Base-by-base conservation (phyloP, 2,329 filamentous ascomycete genomes). In the Calonectria multiphialidica region DNA sequence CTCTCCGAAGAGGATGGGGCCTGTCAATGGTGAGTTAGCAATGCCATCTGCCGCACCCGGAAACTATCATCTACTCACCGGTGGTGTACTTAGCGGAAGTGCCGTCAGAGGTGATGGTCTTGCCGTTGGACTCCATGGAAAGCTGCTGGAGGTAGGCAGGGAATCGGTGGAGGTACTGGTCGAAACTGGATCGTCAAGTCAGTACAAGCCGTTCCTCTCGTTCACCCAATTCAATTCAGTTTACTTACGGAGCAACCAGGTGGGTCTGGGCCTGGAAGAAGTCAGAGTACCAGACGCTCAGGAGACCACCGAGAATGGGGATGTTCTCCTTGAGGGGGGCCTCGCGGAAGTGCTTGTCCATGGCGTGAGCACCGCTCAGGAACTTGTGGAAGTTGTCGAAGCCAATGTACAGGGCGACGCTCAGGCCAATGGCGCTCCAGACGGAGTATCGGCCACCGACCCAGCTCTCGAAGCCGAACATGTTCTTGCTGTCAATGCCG, bases 401-500 rank as follows among this genome's bases (percentile, higher is more conserved):
- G 83, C 97, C 97, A 83, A 99, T 94, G 89, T 98, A 98, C 77
- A 99, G 90, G 79, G 93, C 93, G 70, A 99, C 96, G 75, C 95
- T 98, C 74, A 99, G 89, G 79, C 97, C 97, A 82, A 99, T 99
- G 84, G 97, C 97, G 79, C 95, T 98, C 97, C 97, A 99, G 78
- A 99, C 97, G 72, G 95, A 98, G 91, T 99, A 99, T 72, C 97
- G 94, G 70, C 97, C 97, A 84, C 97, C 97, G 65, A 98, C 96
- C 97, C 97, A 99, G 86, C 94, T 97, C 86, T 96, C 96, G 84
- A 99, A 99, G 80, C 95, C 96, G 82, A 99, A 99, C 97, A 99
- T 99, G 90, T 98, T 99, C 90, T 96, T 96, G 87, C 93, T 93
- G 87, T 98, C 96, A 81, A 99, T 99, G 77, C 97, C 97, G 81